Base-by-base conservation (phyloP, 352 stramenopile genomes). In the Globisporangium uncinulatum region DNA sequence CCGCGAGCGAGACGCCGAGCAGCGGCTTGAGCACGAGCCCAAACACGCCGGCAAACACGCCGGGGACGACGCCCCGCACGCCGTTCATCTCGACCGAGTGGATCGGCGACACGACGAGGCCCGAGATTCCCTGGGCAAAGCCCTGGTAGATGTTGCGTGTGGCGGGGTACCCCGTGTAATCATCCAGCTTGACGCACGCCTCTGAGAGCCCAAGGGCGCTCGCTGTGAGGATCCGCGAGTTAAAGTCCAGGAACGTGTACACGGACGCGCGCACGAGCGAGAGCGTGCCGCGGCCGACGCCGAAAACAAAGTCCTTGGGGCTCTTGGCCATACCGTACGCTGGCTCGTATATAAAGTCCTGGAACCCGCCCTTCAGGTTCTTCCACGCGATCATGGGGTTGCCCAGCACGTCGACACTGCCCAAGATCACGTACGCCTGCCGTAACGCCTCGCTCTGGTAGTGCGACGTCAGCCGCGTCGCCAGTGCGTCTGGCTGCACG, bases 301-400 rank as follows among this genome's bases (percentile, higher is more conserved):
- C 86, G 11, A 83, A 76, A 11, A 79, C 84, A 63, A 95, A 95
- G 15, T 84, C 82, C 11, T 80, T 77, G 1, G 83, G 83, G 51
- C 85, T 90, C 68, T 93, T 77, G 4, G 73, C 78, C 58, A 92
- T 86, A 8, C 86, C 86, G 51, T 91, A 77, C 5, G 83, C 74
- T 37, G 86, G 86, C 41, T 95, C 83, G 10, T 78, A 83, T 37
- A 95, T 79, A 45, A 95, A 95, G 32, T 93, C 77, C 39, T 86
- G 76, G 54, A 95, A 88, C 2, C 86, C 86, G 39, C 70, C 76
- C 51, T 78, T 79, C 39, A 95, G 39, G 47, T 95, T 95, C 41
- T 86, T 83, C 86, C 86, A 95, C 43, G 83, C 86, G 54, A 94
- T 85, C 75, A 95, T 90, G 11, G 86, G 86, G 57, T 95, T 95